These are phyloP conservation scores for Rhizopogon salebrosus DNA, from an alignment of 768 basidiomycete genomes.

Conservation along the genomic window DNA sequence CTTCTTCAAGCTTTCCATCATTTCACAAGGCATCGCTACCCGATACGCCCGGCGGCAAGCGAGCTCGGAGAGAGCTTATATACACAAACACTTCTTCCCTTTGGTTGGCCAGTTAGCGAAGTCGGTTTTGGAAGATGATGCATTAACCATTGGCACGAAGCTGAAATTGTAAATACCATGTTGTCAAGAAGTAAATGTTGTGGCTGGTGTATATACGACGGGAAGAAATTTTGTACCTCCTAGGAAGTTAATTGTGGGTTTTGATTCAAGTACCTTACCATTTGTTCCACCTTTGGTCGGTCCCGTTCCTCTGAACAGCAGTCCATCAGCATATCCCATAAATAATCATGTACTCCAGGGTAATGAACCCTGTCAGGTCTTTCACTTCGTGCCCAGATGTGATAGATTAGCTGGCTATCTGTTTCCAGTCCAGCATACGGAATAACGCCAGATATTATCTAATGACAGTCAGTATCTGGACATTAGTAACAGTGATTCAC, in stretches of 20 bases:
- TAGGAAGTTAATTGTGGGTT: too few species aligned
- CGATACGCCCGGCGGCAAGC: constrained; percentile 82
- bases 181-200: neutral
- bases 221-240: too few species aligned
- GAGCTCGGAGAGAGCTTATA: constrained; percentile 72
- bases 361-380: neutral
- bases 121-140: constrained; percentile 51
- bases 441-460: constrained; percentile 4
- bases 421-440: neutral
- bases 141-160: constrained; percentile 20
- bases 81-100: constrained; percentile 44
- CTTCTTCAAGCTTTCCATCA: constrained; percentile 58
- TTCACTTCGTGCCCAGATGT: neutral
- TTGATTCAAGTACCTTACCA: neutral
- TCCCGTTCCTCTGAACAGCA: neutral
- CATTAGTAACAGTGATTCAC: neutral
- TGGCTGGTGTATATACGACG: neutral
- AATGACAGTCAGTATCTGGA: neutral
- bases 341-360: neutral
- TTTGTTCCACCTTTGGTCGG: neutral
- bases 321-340: neutral
- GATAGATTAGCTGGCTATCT: neutral
- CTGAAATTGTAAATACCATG: constrained; percentile 21
- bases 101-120: constrained; percentile 61
- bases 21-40: constrained; percentile 88